Base-by-base conservation (phyloP, 1,139 yeast species). In the Torulaspora globosa region DNA sequence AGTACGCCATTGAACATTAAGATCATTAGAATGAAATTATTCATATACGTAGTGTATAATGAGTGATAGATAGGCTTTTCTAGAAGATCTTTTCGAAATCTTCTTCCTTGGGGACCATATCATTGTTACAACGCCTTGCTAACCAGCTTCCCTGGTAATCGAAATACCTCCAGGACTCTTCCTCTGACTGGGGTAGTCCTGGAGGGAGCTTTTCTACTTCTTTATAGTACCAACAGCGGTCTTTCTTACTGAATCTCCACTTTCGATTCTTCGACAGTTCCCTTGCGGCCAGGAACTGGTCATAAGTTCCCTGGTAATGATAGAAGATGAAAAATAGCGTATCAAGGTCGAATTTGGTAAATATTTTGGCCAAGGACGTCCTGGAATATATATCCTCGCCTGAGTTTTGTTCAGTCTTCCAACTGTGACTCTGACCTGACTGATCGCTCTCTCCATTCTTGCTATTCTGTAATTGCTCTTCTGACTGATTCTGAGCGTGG, bases 321-420 rank as follows among this genome's bases (percentile, higher is more conserved):
- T 94, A 92, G 68, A 94, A 92, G 49, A 94, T 85, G 72, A 87
- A 94, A 59, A 92, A 90, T 56, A 92, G 70, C 1, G 98, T 90
- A 62, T 90, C 97, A 37, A 83, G 74, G 59, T 88, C 96, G 63
- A 90, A 79, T 58, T 84, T 87, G 29, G 76, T 72, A 71, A 88
- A 76, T 34, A 87, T 69, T 68, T 71, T 58, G 1, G 67, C 67
- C 41, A 65, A 38, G 1, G 68, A 65, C 2, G 67, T 63, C 31
- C 59, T 57, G 2, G 66, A 58, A 43, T 65, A 64, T 24, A 64
- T 58, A 46, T 63, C 67, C 23, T 52, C 54, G 26, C 48, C 44
- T 19, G 34, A 44, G n/a, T 47, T 51, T 8, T 39, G 41, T 12
- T 43, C 48, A 27, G 30, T 31, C 29, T 43, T 45, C 14, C 41